Percentiles rank a stretch among this genome's conserved stretches.
These are phyloP conservation scores for Strigomonas culicis DNA, from an alignment of 208 protist genomes.

Conservation along the genomic window DNA sequence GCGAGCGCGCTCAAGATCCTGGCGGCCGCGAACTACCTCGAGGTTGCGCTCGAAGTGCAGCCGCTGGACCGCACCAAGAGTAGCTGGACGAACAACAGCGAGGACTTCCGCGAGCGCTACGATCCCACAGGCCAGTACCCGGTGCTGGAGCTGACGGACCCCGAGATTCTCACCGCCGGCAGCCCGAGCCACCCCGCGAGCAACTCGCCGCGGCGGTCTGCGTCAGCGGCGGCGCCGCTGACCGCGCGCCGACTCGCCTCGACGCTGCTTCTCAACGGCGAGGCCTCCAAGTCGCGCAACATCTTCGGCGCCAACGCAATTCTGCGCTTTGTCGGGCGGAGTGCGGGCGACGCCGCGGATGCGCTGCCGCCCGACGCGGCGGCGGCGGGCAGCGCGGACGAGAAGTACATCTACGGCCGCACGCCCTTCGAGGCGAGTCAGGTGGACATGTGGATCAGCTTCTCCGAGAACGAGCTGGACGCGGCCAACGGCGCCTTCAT, in stretches of 20 bases:
- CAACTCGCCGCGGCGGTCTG: no score
- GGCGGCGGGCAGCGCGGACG: conserved; percentile 20
- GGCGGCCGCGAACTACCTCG: conserved; percentile 48
- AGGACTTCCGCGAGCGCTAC: conserved; percentile 54
- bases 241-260: background rate
- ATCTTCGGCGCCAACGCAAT: conserved; percentile 88
- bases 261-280: background rate
- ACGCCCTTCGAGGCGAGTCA: conserved; percentile 71
- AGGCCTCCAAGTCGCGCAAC: conserved; percentile 19
- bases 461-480: conserved; percentile 66
- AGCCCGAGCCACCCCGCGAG: background rate
- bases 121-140: conserved; percentile 74
- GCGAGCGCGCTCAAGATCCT: conserved; percentile 50
- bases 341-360: background rate
- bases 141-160: conserved; percentile 46
- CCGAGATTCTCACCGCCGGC: background rate
- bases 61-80: conserved; percentile 23
- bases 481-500: conserved; percentile 46
- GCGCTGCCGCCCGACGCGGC: no score
- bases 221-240: background rate
- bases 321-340: conserved; percentile 67
- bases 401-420: conserved; percentile 61
- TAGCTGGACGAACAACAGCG: conserved; percentile 36
- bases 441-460: conserved; percentile 87
- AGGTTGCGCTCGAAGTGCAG: conserved; percentile 39